Evolutionary conservation across 2,329 filamentous ascomycete species (phyloP), one percentile per base, ranked within the genome.

Genomic region (Lasiodiplodia theobromae): DNA sequence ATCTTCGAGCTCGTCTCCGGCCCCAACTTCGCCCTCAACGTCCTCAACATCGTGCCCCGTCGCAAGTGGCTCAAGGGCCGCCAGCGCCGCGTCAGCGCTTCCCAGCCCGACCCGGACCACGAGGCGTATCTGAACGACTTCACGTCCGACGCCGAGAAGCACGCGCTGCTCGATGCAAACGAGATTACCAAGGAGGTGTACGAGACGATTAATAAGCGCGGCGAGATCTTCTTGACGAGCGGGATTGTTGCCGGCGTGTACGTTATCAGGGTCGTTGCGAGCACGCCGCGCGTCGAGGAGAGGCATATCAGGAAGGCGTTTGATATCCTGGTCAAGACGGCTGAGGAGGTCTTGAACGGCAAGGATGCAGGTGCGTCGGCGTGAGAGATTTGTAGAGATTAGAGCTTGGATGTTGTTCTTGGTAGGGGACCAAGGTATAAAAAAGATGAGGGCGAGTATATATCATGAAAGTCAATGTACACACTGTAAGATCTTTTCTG

Each of bases 151-250:
- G 80, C 76, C 0, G 75, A 77, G 25, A 77, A 78, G 14, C 74
- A 80, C 69, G 78, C 79, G n/a, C 77, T 84, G 31, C 85, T 88
- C 67, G 84, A 86, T 69, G 85, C 87, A 14, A 93, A 96, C 72
- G 82, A 80, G 23, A 75, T 92, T 12, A 96, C 94, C 0, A 91
- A 91, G 79, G 85, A 86, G 67, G 87, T 97, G 14, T 95, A 92
- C 74, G 91, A 96, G 74, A 79, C 83, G 28, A 86, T 97, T 34
- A 95, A 96, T 74, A 83, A 84, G 3, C 83, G 86, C 8, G 93
- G 93, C 1, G 88, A 93, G 78, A 91, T 97, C 68, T 97, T 93
- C 79, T 82, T 97, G 28, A 97, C 94, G 0, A 91, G 89, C 52
- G 91, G 90, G 1, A 87, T 93, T 4, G 85, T 97, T 14, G 88